Base-by-base conservation (phyloP, 2,329 filamentous ascomycete genomes). In the Plenodomus tracheiphilus region DNA sequence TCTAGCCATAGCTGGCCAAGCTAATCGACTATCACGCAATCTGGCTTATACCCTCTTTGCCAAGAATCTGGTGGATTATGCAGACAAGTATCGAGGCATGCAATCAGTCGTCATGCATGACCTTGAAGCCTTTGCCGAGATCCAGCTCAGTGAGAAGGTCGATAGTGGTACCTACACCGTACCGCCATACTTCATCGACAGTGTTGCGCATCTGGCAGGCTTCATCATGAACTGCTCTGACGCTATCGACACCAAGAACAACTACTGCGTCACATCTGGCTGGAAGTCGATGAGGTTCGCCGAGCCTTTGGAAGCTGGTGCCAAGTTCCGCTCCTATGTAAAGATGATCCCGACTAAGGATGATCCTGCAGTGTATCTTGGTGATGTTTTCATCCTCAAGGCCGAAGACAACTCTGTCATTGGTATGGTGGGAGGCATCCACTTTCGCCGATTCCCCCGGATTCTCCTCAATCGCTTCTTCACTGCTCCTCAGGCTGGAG, bases 371-470 rank as follows among this genome's bases (percentile, higher is more conserved):
- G 48, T 70, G 15, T 75, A 64, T 47, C 40, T 59, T 0, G 75
- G 75, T 17, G 75, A 77, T 47, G 65, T 76, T 2, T 75, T 73
- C 43, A 61, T 75, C 16, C 45, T 75, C 1, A 67, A 73, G 11
- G 63, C 32, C 9, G 39, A 39, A 15, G 43, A 68, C 6, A 58
- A 58, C 5, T 48, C 39, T 1, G 61, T 75, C 15, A 50, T 75
- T 1, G 74, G 68, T 1, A 50, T 69, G 41, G 59, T 73, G 1
- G 64, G 56, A 2, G 63, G 61, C 1, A 62, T 70, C 28, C 47
- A 58, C 39, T 68, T 68, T 54, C 53, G 47, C 11, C 47, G 52
- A 7, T 57, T 54, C 39, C 63, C 61, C 3, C 39, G 63, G 10
- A 47, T 61, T 21, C 30, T 65, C 3, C 46, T 66, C 10, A 51